phyloP scores from a whole-genome alignment of 768 basidiomycete species.

The Leccinellum luteum region DNA sequence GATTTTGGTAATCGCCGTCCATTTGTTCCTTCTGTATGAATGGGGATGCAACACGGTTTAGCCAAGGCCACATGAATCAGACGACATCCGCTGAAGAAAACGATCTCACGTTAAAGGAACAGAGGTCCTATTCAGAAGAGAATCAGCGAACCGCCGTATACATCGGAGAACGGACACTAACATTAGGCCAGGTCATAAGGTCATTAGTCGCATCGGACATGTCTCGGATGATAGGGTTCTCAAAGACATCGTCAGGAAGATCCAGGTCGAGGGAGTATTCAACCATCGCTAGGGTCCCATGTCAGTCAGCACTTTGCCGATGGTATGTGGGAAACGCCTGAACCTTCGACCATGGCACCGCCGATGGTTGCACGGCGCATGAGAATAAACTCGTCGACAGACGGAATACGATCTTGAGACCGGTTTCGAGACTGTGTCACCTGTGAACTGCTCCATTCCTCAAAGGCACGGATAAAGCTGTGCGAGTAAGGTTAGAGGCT shows the following conservation, averaged over 20 bases:
- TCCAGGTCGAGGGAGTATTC: constrained; percentile 39
- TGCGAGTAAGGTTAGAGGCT: not conserved
- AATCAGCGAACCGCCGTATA: constrained; percentile 11
- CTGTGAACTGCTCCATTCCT: constrained; percentile 36
- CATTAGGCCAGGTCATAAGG: constrained; percentile 43
- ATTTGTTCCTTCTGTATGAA: constrained; percentile 36
- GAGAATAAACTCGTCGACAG: constrained; percentile 38
- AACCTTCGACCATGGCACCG: constrained; percentile 38
- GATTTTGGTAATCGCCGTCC: constrained; percentile 40
- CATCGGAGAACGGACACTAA: constrained; percentile 18
- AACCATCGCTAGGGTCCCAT: constrained; percentile 28
- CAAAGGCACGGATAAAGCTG: constrained; percentile 36
- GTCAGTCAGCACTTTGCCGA: not conserved
- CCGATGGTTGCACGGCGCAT: constrained; percentile 39
- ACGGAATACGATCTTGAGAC: constrained; percentile 35
- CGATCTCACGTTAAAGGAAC: constrained; percentile 30
- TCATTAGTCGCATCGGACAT: constrained; percentile 42
- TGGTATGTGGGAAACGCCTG: not conserved
- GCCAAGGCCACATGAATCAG: constrained; percentile 10
- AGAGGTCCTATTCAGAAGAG: constrained; percentile 22
- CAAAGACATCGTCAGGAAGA: constrained; percentile 37
- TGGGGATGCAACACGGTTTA: not conserved
- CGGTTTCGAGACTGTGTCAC: constrained; percentile 35
- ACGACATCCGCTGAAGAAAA: not conserved
- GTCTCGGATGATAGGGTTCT: constrained; percentile 31